Evolutionary conservation across 495 filamentous ascomycete genomes (phyloP).

Genomic region (Penicillium desertorum): DNA sequence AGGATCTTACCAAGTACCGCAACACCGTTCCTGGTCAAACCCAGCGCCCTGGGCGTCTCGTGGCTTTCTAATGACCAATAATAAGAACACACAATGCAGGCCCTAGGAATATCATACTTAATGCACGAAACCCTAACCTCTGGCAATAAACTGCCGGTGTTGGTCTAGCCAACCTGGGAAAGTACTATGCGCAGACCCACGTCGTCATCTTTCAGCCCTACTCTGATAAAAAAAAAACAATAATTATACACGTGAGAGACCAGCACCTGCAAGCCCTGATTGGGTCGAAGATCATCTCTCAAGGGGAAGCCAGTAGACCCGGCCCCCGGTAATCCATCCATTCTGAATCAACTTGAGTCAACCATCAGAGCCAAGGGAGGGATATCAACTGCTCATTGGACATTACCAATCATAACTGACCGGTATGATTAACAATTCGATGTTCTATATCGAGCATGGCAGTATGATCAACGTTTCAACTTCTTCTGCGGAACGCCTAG

Average conservation of each 20-base stretch:
- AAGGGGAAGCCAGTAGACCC: neutral
- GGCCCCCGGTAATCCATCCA: neutral
- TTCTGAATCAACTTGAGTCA: slow-evolving; percentile 6
- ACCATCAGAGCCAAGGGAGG: neutral
- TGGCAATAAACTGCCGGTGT: neutral
- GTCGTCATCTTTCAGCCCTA: slow-evolving; percentile 13
- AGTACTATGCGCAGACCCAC: neutral
- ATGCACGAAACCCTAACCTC: neutral
- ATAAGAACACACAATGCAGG: neutral
- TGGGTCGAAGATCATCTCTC: slow-evolving; percentile 1
- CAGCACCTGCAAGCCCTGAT: slow-evolving; percentile 1
- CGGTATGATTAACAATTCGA: neutral
- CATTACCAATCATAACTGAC: slow-evolving; percentile 9
- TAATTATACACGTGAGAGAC: neutral
- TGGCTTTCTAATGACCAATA: slow-evolving; percentile 5
- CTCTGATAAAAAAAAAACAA: too few relatives aligned
- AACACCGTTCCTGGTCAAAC: neutral
- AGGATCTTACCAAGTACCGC: neutral
- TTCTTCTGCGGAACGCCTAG: slow-evolving; percentile 23
- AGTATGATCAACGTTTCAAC: slow-evolving; percentile 19
- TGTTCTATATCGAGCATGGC: slow-evolving; percentile 7
- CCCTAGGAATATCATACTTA: slow-evolving; percentile 1
- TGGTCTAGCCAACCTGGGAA: neutral
- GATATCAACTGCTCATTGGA: slow-evolving; percentile 1
- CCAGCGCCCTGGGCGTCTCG: neutral